phyloP scores from a whole-genome alignment of 208 protist species.

The Acanthamoeba triangularis region DNA sequence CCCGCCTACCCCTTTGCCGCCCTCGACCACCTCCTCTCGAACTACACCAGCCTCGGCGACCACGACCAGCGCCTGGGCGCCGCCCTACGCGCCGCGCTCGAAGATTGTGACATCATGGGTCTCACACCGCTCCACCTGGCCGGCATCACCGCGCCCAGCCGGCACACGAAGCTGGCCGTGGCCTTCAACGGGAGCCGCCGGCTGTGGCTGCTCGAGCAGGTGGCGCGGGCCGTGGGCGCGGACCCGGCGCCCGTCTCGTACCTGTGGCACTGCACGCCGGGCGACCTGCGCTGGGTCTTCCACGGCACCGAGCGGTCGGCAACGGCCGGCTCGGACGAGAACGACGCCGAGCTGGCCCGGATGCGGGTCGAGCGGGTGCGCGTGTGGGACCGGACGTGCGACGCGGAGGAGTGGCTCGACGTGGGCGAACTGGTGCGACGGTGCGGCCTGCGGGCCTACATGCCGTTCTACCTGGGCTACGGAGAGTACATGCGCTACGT shows the following conservation, averaged over 20 bases:
- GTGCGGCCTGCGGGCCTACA: neutral
- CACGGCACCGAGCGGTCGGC: neutral
- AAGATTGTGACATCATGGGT: neutral
- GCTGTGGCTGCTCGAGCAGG: neutral
- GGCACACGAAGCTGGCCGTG: neutral
- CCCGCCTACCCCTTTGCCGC: neutral
- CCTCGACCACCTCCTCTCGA: neutral
- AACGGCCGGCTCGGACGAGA: neutral
- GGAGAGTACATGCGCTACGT: slow-evolving; percentile 21
- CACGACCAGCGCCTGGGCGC: neutral
- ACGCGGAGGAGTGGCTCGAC: neutral
- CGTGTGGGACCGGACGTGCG: neutral
- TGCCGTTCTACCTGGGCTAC: neutral
- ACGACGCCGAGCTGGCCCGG: neutral
- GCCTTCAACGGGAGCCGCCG: neutral
- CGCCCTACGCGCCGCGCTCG: neutral
- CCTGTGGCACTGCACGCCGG: slow-evolving; percentile 16
- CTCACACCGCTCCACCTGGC: slow-evolving; percentile 30
- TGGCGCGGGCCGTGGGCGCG: neutral
- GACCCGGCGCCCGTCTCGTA: neutral
- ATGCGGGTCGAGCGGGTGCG: neutral
- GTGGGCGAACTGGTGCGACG: neutral
- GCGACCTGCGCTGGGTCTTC: neutral
- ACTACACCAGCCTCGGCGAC: neutral
- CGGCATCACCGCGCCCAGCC: neutral